Evolutionary conservation across 2,329 filamentous ascomycete species (phyloP).

Genomic region (Juglanconis oblonga): DNA sequence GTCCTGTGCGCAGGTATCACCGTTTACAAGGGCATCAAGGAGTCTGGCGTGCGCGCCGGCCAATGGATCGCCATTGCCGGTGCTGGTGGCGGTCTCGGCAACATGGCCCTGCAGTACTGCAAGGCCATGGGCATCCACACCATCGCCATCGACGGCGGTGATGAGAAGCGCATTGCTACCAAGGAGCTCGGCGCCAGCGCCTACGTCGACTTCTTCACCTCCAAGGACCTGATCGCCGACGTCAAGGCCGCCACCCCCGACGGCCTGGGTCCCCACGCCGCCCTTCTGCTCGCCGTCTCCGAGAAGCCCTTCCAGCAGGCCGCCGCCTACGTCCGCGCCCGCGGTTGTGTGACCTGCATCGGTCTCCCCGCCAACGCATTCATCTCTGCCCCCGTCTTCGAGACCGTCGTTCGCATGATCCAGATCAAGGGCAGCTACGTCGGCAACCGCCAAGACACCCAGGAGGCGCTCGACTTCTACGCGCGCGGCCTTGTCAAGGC

Average conservation of each 20-base stretch:
- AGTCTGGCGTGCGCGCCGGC: constrained; percentile 62
- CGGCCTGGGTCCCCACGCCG: constrained; percentile 81
- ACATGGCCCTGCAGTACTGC: constrained; percentile 79
- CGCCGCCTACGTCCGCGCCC: constrained; percentile 78
- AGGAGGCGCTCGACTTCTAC: constrained; percentile 91
- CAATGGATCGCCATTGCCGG: constrained; percentile 72
- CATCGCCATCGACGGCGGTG: constrained; percentile 80
- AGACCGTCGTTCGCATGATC: constrained; percentile 86
- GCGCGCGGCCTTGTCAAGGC: constrained; percentile 77
- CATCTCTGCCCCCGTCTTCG: constrained; percentile 82
- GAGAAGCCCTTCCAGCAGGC: constrained; percentile 98
- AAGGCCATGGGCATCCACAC: constrained; percentile 82
- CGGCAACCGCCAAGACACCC: constrained; percentile 83
- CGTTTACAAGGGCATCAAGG: constrained; percentile 75
- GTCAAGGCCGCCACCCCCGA: constrained; percentile 79
- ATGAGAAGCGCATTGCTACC: constrained; percentile 74
- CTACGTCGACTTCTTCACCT: constrained; percentile 78
- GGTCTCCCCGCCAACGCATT: constrained; percentile 79
- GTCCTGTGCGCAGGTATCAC: constrained; percentile 73
- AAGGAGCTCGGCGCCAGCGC: constrained; percentile 65
- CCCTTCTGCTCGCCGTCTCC: constrained; percentile 78
- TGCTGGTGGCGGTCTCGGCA: constrained; percentile 70
- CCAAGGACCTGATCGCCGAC: constrained; percentile 76
- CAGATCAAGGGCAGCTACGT: constrained; percentile 91
- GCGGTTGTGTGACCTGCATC: constrained; percentile 82